These are phyloP conservation scores for Blastobotrys malaysiensis DNA, from an alignment of 1,139 yeast genomes.

Conservation along the genomic window DNA sequence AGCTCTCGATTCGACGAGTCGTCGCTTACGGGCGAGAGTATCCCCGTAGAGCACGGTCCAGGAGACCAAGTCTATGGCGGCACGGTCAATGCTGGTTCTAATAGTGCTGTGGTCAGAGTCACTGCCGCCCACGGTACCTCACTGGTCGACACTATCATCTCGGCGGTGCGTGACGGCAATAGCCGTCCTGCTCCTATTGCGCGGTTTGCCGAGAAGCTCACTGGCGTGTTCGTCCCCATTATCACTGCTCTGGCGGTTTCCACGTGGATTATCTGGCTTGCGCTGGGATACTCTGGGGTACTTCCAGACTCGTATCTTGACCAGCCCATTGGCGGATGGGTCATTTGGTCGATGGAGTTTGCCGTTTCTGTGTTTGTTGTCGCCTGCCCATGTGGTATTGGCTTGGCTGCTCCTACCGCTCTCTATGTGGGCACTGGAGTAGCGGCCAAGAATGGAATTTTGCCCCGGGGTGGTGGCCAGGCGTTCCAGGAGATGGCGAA, in stretches of 20 bases:
- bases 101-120: conserved; percentile 51
- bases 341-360: conserved; percentile 71
- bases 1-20: conserved; percentile 64
- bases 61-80: conserved; percentile 73
- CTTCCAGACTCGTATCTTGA: conserved; percentile 55
- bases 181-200: conserved; percentile 71
- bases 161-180: conserved; percentile 70
- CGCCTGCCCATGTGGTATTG: conserved; percentile 91
- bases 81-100: conserved; percentile 58
- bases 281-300: conserved; percentile 49
- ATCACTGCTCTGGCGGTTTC: conserved; percentile 54
- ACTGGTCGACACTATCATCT: conserved; percentile 62
- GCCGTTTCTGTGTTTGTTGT: conserved; percentile 78
- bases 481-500: conserved; percentile 74
- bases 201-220: conserved; percentile 61
- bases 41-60: conserved; percentile 55
- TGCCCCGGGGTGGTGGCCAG: conserved; percentile 76
- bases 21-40: conserved; percentile 70
- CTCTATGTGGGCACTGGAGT: conserved; percentile 86
- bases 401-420: conserved; percentile 90
- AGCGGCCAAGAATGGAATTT: conserved; percentile 73
- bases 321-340: conserved; percentile 68
- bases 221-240: conserved; percentile 68
- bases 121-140: conserved; percentile 60
- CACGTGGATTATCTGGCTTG: conserved; percentile 67